Evolutionary conservation across 192 early-diverging fungal species (phyloP), one percentile per base, ranked within the genome.

Genomic region (Coemansia sp.): DNA sequence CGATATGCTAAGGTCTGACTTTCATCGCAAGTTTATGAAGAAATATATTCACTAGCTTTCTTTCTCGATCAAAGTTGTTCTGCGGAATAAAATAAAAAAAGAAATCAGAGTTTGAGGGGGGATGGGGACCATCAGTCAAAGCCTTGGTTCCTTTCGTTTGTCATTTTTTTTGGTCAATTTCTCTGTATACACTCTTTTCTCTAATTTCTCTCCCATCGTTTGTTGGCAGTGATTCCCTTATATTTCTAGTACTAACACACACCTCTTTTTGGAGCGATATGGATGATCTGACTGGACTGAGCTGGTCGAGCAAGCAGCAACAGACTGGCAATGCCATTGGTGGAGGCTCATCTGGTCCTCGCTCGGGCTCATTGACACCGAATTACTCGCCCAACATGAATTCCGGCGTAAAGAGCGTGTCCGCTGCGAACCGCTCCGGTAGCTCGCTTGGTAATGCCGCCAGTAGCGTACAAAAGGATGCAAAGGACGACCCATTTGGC

Each of bases 21-120:
- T 97, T 78, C 97, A 99, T 76, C 86, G 93, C 72, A 94, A 95
- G 80, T 99, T 99, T 80, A 94, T 99, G 92, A 83, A 85, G 38
- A 95, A 97, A 87, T 94, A 92, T 76, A 89, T 93, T 29, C 89
- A 90, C 60, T 95, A 87, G 38, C 27, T 27, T 15, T 34, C 24
- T 24, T 52, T 27, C 15, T 16, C 5, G n/a, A 50, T 50, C 49
- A 9, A 50, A 50, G 9, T 38, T 38, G 36, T 9, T 7, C 36
- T 38, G 36, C 7, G 36, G 9, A 38, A n/a, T n/a, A n/a, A n/a
- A n/a, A n/a, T n/a, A n/a, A 38, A 36, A 34, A 38, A 38, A 38
- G 8, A 36, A 10, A 38, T 38, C 36, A 38, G 36, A 38, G 36
- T 38, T 38, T 27, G 27, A 1, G n/a, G 34, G 34, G 34, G 34